These are phyloP conservation scores for Margaritispora aquatica DNA, from an alignment of 495 filamentous ascomycete species.

Conservation along the genomic window DNA sequence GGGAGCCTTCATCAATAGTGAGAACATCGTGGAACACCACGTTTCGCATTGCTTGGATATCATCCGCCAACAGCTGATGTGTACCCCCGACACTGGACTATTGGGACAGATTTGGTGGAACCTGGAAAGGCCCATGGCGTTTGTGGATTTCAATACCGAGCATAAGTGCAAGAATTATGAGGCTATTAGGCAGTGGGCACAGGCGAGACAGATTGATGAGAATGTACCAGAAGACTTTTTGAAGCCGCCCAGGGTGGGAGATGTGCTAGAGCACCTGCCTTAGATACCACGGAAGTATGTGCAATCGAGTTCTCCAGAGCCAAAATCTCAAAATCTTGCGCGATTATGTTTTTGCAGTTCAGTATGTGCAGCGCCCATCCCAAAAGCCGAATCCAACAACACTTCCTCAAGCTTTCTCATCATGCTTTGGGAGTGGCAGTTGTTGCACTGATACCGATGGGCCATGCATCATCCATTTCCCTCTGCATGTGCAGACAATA, in stretches of 20 bases:
- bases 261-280: conserved; percentile 22
- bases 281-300: too few relatives aligned
- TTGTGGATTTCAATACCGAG: conserved; percentile 48
- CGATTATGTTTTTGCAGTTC: too few relatives aligned
- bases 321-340: too few relatives aligned
- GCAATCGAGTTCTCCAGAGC: too few relatives aligned
- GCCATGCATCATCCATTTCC: too few relatives aligned
- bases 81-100: conserved; percentile 43
- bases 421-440: too few relatives aligned
- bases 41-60: conserved; percentile 51
- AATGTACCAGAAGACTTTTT: conserved; percentile 36
- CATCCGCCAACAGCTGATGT: conserved; percentile 51
- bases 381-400: too few relatives aligned
- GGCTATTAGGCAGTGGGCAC: conserved; percentile 43
- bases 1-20: conserved; percentile 44
- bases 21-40: conserved; percentile 41
- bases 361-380: too few relatives aligned
- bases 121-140: conserved; percentile 34
- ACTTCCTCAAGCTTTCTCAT: too few relatives aligned
- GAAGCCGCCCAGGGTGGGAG: conserved; percentile 31
- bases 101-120: conserved; percentile 49
- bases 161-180: conserved; percentile 53
- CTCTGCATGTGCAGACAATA: too few relatives aligned
- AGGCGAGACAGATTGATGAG: conserved; percentile 36
- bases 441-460: too few relatives aligned